Conservation (phyloP, 306 rosid species). For the Gastrolobium bilobum region DNA sequence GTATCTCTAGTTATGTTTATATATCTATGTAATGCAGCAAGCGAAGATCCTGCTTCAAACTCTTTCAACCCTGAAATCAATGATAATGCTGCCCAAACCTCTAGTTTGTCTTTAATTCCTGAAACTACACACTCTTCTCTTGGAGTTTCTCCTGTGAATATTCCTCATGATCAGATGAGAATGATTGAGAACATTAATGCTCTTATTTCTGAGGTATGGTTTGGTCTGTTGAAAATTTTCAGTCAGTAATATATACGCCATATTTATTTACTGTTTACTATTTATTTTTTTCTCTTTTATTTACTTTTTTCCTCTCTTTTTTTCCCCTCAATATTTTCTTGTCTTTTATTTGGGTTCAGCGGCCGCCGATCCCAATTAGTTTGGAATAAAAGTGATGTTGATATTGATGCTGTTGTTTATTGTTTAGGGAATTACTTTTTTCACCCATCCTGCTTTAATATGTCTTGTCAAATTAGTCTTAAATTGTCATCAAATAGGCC, state of each 20-base stretch:
- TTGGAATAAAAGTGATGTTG: too few relatives aligned
- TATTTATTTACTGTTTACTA: too few relatives aligned
- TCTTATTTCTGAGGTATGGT: constrained; percentile 84
- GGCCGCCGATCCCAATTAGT: too few relatives aligned
- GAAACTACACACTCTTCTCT: constrained; percentile 54
- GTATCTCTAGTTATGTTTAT: constrained; percentile 33
- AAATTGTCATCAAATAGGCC: constrained; percentile 28
- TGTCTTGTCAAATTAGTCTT: constrained; percentile 31
- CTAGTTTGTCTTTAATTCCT: constrained; percentile 52
- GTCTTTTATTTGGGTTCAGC: too few relatives aligned
- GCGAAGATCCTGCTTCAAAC: constrained; percentile 53
- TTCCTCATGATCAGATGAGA: constrained; percentile 85
- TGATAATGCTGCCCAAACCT: constrained; percentile 58
- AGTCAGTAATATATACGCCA: neutral
- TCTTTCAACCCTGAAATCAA: constrained; percentile 54
- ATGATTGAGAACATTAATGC: constrained; percentile 83
- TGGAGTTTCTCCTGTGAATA: constrained; percentile 66
- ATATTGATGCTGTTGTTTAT: neutral
- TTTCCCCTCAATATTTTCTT: too few relatives aligned
- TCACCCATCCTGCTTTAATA: constrained; percentile 25
- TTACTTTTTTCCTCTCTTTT: too few relatives aligned
- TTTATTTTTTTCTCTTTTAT: too few relatives aligned
- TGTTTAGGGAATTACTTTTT: constrained; percentile 39
- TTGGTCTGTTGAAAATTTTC: constrained; percentile 32
- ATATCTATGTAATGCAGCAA: constrained; percentile 58